Conservation (phyloP, 108 stramenopile genomes). For the Nitzschia putrida region DNA sequence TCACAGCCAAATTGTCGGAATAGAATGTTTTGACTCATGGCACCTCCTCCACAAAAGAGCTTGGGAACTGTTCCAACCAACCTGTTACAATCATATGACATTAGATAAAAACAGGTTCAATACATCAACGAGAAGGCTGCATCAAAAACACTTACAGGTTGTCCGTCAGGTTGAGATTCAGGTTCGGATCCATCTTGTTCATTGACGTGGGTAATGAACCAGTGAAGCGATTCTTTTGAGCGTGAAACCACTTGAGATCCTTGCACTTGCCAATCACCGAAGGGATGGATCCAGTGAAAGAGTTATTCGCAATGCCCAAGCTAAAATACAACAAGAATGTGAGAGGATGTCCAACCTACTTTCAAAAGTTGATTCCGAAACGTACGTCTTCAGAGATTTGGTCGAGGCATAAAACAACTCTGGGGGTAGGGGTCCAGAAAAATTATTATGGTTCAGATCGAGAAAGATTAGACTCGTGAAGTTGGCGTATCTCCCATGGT, state of each 20-base stretch:
- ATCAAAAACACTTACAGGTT: conserved; percentile 34
- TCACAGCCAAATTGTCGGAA: conserved; percentile 65
- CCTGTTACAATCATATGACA: not conserved
- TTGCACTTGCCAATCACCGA: conserved; percentile 34
- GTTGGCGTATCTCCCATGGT: conserved; percentile 11
- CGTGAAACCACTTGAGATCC: conserved; percentile 33
- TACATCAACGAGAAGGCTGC: not conserved
- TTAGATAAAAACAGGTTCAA: not conserved
- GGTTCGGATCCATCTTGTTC: conserved; percentile 28
- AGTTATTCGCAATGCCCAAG: conserved; percentile 46
- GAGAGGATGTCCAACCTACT: not conserved
- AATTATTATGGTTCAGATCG: conserved; percentile 13
- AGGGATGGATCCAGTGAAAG: conserved; percentile 58
- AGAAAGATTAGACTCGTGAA: conserved; percentile 13
- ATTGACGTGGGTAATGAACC: conserved; percentile 41
- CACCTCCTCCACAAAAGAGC: conserved; percentile 42
- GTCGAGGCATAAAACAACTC: conserved; percentile 20
- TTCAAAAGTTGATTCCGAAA: not conserved
- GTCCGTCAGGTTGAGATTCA: conserved; percentile 48
- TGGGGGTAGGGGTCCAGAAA: conserved; percentile 32
- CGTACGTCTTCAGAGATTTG: not conserved
- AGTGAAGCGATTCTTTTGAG: conserved; percentile 22
- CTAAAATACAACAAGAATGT: not conserved
- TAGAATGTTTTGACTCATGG: conserved; percentile 27
- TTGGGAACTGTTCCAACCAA: conserved; percentile 54